Evolutionary conservation across 2,329 filamentous ascomycete species (phyloP).

Genomic region (Arthroderma sp.): DNA sequence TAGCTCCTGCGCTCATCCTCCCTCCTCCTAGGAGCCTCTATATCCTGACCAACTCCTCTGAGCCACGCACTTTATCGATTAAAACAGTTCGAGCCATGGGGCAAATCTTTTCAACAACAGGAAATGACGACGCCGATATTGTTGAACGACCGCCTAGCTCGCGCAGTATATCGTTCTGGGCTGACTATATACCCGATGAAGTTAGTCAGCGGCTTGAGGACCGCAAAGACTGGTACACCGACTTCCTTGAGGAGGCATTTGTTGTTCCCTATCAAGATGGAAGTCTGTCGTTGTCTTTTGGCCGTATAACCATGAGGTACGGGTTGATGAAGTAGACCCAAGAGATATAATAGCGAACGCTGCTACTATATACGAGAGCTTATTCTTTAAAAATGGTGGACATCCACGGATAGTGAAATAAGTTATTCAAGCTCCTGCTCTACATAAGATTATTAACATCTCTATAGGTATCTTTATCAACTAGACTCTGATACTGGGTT

Average conservation of each 20-base stretch:
- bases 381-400: conserved; percentile 1
- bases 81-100: neutral
- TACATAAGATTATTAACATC: neutral
- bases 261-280: conserved; percentile 6
- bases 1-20: neutral
- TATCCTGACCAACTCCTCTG: no score
- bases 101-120: neutral
- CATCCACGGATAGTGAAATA: conserved; percentile 8
- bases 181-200: conserved; percentile 1
- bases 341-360: neutral
- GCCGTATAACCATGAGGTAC: neutral
- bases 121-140: neutral
- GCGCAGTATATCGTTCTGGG: neutral
- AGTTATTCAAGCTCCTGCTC: neutral
- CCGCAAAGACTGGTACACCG: neutral
- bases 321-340: neutral
- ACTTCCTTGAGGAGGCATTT: neutral
- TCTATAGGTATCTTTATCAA: conserved; percentile 5
- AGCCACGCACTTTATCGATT: neutral
- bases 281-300: conserved; percentile 8
- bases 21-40: neutral
- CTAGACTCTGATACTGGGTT: neutral
- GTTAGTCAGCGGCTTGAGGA: conserved; percentile 5
- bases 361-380: neutral
- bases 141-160: neutral